Evolutionary conservation across 257 asterid genomes (phyloP).

Genomic region (Striga asiatica): DNA sequence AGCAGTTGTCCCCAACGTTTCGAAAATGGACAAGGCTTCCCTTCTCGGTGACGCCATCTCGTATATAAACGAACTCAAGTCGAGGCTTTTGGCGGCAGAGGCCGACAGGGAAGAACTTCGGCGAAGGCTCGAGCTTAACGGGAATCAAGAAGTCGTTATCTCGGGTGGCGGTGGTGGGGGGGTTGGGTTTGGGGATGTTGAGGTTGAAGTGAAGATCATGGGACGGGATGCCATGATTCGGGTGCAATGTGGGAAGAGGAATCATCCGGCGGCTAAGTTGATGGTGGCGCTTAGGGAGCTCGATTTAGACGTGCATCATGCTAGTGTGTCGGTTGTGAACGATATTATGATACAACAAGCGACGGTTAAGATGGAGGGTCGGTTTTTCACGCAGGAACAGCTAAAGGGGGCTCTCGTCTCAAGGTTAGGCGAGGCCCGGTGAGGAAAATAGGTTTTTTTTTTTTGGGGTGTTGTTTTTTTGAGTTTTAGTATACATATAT

Average conservation of each 20-base stretch:
- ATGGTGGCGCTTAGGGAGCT: conserved; percentile 70
- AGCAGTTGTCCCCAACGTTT: conserved; percentile 90
- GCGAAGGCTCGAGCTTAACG: conserved; percentile 26
- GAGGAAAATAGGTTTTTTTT: too few species aligned
- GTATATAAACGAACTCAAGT: conserved; percentile 62
- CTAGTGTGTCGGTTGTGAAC: conserved; percentile 68
- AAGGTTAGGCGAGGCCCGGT: too few species aligned
- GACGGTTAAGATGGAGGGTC: conserved; percentile 71
- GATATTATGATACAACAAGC: conserved; percentile 85
- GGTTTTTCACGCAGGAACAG: conserved; percentile 56
- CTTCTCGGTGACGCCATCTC: conserved; percentile 82
- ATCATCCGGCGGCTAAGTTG: conserved; percentile 76
- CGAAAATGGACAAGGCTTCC: conserved; percentile 93
- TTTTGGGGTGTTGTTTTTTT: too few species aligned
- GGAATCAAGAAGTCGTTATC: too few species aligned
- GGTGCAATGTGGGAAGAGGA: conserved; percentile 52
- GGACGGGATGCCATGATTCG: conserved; percentile 80
- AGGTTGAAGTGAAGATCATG: conserved; percentile 64
- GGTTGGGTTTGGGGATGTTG: conserved; percentile 25
- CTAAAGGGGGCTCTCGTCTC: conserved; percentile 53
- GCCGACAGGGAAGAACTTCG: conserved; percentile 45
- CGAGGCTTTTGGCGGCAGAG: conserved; percentile 42
- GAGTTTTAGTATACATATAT: too few species aligned
- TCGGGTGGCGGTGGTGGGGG: too few species aligned
- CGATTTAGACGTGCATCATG: conserved; percentile 72